Conservation (phyloP, 495 filamentous ascomycete species). For the Annulohypoxylon moriforme region DNA sequence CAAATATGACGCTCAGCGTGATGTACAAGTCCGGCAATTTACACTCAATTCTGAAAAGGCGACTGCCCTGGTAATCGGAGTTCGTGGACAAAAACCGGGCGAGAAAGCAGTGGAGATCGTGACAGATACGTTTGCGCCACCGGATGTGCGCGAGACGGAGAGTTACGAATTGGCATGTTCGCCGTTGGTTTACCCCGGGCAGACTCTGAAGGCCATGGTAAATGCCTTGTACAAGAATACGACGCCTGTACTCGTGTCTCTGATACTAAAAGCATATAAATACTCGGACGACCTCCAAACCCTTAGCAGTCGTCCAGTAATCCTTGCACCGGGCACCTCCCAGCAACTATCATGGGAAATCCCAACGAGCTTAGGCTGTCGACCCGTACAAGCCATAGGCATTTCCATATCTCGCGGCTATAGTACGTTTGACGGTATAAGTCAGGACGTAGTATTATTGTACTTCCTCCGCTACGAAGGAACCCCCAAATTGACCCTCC, state of each 20-base stretch:
- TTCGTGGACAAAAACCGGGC: too few species aligned
- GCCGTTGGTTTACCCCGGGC: constrained; percentile 47
- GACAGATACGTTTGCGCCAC: constrained; percentile 44
- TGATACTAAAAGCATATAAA: constrained; percentile 40
- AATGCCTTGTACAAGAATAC: constrained; percentile 5
- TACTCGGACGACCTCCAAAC: constrained; percentile 29
- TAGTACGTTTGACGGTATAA: constrained; percentile 16
- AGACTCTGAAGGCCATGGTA: constrained; percentile 31
- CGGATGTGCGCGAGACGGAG: constrained; percentile 23
- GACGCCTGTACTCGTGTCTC: neutral
- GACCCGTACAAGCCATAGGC: constrained; percentile 45
- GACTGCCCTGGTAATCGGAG: too few species aligned
- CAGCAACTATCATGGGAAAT: constrained; percentile 35
- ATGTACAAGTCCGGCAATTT: too few species aligned
- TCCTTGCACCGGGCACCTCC: neutral
- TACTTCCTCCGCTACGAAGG: constrained; percentile 42
- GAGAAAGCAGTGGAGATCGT: constrained; percentile 22
- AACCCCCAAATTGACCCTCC: constrained; percentile 35
- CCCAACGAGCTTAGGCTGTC: constrained; percentile 29
- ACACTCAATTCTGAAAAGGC: too few species aligned
- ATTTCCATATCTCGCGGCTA: constrained; percentile 10
- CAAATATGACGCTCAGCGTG: neutral
- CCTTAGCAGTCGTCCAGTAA: neutral
- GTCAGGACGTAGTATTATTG: too few species aligned
- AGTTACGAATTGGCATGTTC: constrained; percentile 43